Percentiles rank a stretch among this genome's conserved stretches.
Evolutionary conservation across 805 yeast genomes (phyloP).

Genomic region (Grigorovia transvaalensis): DNA sequence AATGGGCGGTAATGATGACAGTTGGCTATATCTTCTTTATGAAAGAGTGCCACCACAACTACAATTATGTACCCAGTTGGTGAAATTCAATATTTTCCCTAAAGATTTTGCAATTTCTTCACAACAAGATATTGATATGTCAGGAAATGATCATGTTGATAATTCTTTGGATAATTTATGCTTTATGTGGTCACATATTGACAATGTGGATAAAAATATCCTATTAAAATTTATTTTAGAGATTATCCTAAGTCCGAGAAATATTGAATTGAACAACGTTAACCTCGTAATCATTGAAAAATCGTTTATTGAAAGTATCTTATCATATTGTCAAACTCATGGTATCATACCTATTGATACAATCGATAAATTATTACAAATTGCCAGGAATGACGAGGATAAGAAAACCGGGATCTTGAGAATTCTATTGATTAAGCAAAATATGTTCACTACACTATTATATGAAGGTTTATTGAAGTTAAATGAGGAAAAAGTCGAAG

Average conservation of each 20-base stretch:
- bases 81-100: slow-evolving; percentile 2
- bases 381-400: neutral
- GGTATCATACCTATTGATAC: neutral
- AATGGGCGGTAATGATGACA: neutral
- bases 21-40: slow-evolving; percentile 4
- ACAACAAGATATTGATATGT: neutral
- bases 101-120: neutral
- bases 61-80: neutral
- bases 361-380: neutral
- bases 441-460: neutral
- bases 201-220: neutral
- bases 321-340: neutral
- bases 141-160: neutral
- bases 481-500: neutral
- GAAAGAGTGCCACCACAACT: neutral
- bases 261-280: neutral
- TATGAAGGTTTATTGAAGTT: neutral
- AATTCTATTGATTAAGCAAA: neutral
- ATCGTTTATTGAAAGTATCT: neutral
- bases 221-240: neutral
- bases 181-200: neutral
- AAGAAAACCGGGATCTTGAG: slow-evolving; percentile 3
- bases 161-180: slow-evolving; percentile 1
- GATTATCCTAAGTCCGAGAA: neutral
- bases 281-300: neutral